phyloP scores from a whole-genome alignment of 148 eudicot species.

The Drosera capensis region DNA sequence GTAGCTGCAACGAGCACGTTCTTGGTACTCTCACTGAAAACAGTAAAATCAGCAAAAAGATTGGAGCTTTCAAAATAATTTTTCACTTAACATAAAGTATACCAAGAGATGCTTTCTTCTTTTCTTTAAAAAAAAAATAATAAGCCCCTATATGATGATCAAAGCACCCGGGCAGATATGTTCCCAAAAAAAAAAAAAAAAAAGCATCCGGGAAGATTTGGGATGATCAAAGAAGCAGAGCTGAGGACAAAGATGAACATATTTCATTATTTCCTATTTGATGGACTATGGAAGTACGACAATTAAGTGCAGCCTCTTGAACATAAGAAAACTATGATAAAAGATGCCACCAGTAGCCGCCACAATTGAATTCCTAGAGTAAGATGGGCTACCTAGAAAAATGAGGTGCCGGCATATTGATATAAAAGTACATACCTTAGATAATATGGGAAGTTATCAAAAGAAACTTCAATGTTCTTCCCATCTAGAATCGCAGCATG shows the following conservation, averaged over 20 bases:
- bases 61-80: background rate
- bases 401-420: background rate
- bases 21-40: constrained; percentile 79
- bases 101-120: too few relatives aligned
- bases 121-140: too few relatives aligned
- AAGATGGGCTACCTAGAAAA: background rate
- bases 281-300: too few relatives aligned
- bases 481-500: constrained; percentile 32
- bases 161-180: too few relatives aligned
- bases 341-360: too few relatives aligned
- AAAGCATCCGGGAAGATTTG: too few relatives aligned
- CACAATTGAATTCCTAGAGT: background rate
- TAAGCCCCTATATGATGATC: too few relatives aligned
- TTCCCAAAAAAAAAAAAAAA: background rate
- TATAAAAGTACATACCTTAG: constrained; percentile 31
- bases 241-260: too few relatives aligned
- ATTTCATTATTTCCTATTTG: too few relatives aligned
- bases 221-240: too few relatives aligned
- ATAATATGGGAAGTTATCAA: constrained; percentile 75
- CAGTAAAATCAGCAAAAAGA: background rate
- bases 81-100: background rate
- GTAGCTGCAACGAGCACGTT: constrained; percentile 73
- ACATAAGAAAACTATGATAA: too few relatives aligned
- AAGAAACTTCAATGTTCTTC: constrained; percentile 45
- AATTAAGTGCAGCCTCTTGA: too few relatives aligned